Evolutionary conservation across 192 early-diverging fungal genomes (phyloP).

Genomic region (Umbelopsis sp.): DNA sequence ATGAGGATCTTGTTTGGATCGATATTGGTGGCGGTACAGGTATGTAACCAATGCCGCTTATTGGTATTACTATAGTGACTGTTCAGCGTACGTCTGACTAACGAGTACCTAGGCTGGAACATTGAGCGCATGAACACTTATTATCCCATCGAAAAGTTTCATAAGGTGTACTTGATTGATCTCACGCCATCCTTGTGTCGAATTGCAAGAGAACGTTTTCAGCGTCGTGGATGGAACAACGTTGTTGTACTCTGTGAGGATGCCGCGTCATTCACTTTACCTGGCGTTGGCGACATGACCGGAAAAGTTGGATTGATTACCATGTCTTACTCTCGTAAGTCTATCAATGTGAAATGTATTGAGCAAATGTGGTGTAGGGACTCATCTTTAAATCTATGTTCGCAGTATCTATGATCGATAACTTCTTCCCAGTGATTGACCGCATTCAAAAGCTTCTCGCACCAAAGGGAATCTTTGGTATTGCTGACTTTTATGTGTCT

Average conservation of each 20-base stretch:
- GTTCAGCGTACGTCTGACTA: too few relatives aligned
- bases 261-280: slow-evolving; percentile 69
- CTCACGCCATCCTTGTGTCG: slow-evolving; percentile 81
- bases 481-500: slow-evolving; percentile 83
- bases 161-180: slow-evolving; percentile 79
- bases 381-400: neutral
- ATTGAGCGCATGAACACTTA: slow-evolving; percentile 77
- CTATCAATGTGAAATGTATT: neutral
- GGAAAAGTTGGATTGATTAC: slow-evolving; percentile 76
- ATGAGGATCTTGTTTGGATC: slow-evolving; percentile 50
- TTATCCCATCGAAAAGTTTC: slow-evolving; percentile 76
- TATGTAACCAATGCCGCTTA: neutral
- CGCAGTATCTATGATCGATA: slow-evolving; percentile 81
- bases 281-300: slow-evolving; percentile 57
- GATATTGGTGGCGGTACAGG: slow-evolving; percentile 72
- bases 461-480: slow-evolving; percentile 73
- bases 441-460: slow-evolving; percentile 60
- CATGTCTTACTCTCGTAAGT: slow-evolving; percentile 77
- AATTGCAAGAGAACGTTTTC: slow-evolving; percentile 75
- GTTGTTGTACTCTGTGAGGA: slow-evolving; percentile 81
- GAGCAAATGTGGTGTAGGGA: neutral
- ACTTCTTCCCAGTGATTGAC: slow-evolving; percentile 71
- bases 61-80: neutral
- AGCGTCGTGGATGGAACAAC: slow-evolving; percentile 77
- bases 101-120: slow-evolving; percentile 56